Conservation (phyloP, 2,329 filamentous ascomycete species). For the Stagonosporopsis cucurbitacearum region DNA sequence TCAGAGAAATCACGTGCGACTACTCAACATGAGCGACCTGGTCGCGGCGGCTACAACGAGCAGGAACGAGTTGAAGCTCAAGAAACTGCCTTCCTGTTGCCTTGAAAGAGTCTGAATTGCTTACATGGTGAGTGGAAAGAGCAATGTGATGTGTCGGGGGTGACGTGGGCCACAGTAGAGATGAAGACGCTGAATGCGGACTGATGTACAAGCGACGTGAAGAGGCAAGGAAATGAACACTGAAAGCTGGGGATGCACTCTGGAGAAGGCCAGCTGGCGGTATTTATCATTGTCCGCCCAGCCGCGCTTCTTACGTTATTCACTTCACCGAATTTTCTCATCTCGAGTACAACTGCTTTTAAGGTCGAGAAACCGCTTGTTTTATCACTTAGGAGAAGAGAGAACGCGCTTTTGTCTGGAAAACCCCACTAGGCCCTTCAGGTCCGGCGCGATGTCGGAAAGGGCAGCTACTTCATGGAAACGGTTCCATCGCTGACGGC, state of each 20-base stretch:
- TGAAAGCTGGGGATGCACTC: not conserved
- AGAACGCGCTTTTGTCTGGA: conserved; percentile 32
- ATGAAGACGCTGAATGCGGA: conserved; percentile 11
- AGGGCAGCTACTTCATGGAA: conserved; percentile 23
- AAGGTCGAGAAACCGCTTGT: conserved; percentile 32
- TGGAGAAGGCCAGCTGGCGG: conserved; percentile 21
- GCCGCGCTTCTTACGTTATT: conserved; percentile 48
- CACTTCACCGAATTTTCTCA: conserved; percentile 28
- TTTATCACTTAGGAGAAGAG: conserved; percentile 41
- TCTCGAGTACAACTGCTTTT: conserved; percentile 42
- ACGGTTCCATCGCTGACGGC: conserved; percentile 2
- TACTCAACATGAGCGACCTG: not conserved
- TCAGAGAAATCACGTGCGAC: conserved; percentile 10
- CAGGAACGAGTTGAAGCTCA: not conserved
- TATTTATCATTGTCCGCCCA: conserved; percentile 30
- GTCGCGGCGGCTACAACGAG: not conserved
- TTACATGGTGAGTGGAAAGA: not conserved
- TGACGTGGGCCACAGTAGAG: not conserved
- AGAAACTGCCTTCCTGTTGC: not conserved
- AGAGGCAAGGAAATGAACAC: conserved; percentile 5
- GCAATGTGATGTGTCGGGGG: not conserved
- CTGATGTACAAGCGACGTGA: conserved; percentile 6
- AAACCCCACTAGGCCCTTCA: conserved; percentile 42
- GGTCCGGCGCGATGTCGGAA: conserved; percentile 28
- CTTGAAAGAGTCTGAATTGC: not conserved